Conservation (phyloP, 208 protist genomes). For the Wallacemonas rigidus region DNA sequence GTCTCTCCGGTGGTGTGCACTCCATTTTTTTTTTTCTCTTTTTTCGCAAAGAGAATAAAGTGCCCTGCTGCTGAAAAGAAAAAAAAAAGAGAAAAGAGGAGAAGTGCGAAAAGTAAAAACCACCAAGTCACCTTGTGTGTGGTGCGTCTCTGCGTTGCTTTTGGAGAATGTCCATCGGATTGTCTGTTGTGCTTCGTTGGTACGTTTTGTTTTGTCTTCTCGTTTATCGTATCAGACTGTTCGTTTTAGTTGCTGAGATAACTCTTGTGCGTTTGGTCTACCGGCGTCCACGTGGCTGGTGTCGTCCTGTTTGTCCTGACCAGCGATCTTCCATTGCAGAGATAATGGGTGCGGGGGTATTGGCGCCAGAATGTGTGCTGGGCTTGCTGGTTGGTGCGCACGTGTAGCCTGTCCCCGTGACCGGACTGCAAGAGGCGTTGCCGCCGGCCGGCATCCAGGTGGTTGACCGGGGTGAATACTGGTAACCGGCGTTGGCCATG, state of each 20-base stretch:
- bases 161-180: too few relatives aligned
- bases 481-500: background rate
- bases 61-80: slow-evolving; percentile 1
- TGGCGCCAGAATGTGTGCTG: background rate
- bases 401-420: background rate
- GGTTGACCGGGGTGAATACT: slow-evolving; percentile 11
- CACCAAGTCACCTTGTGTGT: too few relatives aligned
- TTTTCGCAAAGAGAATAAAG: background rate
- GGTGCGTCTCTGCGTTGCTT: too few relatives aligned
- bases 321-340: slow-evolving; percentile 12
- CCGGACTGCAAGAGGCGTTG: background rate
- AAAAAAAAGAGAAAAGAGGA: slow-evolving; percentile 20
- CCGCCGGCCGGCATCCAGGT: background rate
- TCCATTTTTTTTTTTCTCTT: too few relatives aligned
- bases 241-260: too few relatives aligned
- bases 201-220: too few relatives aligned
- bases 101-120: background rate
- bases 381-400: background rate
- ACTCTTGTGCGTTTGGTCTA: background rate
- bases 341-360: background rate
- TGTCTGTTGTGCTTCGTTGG: too few relatives aligned
- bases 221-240: too few relatives aligned
- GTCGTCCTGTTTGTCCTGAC: background rate
- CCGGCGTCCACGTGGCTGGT: background rate
- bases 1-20: too few relatives aligned